Base-by-base conservation (phyloP, 225 moss, liverwort and hornwort species). In the Polytrichum formosum region DNA sequence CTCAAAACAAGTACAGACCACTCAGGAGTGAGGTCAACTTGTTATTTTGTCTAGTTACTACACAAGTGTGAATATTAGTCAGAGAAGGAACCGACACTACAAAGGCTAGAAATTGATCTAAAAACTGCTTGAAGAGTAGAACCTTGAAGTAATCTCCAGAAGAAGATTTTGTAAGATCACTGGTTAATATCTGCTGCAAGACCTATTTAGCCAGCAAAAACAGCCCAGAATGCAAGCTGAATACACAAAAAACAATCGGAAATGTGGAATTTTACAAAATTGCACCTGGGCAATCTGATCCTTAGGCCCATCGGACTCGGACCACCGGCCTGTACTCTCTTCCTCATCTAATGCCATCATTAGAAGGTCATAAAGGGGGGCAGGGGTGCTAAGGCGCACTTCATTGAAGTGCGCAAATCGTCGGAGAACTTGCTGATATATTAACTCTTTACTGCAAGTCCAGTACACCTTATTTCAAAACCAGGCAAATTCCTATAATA, bases 381-480 rank as follows among this genome's bases (percentile, higher is more conserved):
- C 93, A 63, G 92, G 90, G 66, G 75, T 77, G 82, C 94, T 92
- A 70, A 94, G 83, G 63, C 88, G 86, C 73, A 91, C 73, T 25
- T 79, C 79, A 64, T 86, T 92, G 63, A 97, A 97, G 82, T 97
- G 97, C 30, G 94, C 94, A 82, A 97, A 97, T 35, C 94, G 82
- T 27, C 94, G 83, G 74, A 97, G 81, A 67, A 81, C 88, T 90
- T 97, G 97, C 83, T 97, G 97, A 72, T 94, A 97, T 29, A 97
- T 78, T 61, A 94, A 77, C 82, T 97, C 97, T 78, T 92, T 92
- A 78, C 97, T 97, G 84, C 74, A 80, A 69, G 74, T 46, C 46
- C 46, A 46, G 46, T 16, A 46, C 46, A 46, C 46, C 13, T 46
- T 55, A 55, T 66, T 6, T 26, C 64, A 64, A 46, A 13, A 46